Base-by-base conservation (phyloP, 345 rosid genomes). In the Camelina sativa region DNA sequence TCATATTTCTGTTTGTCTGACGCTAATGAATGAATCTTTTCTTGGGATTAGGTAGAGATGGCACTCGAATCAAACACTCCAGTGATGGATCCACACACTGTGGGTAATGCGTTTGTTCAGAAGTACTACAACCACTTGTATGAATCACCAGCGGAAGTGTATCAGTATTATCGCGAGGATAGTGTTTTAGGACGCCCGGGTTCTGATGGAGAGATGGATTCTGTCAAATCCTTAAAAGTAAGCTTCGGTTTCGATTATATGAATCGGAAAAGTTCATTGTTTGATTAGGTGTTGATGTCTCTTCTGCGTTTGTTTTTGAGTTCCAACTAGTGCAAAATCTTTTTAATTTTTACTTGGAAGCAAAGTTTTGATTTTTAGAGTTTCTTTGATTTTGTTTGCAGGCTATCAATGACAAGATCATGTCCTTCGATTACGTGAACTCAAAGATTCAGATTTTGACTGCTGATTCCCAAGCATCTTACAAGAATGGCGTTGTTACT, bases 381-480 rank as follows among this genome's bases (percentile, higher is more conserved):
- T 30, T 6, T 50, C 47, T 62, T 58, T 51, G 6, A 35, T 71
- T 62, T 58, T 67, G 47, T 68, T 46, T 71, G 57, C 79, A 91
- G 97, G 93, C 79, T 40, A 91, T 93, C 52, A 82, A 89, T 74
- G 89, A 91, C 3, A 80, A 82, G 85, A 82, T 89, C 51, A 81
- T 93, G 57, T 87, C 91, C 0, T 74, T 86, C 47, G 86, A 86
- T 37, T 86, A 79, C 44, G 71, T 67, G 58, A 89, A 84, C 65
- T 81, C 79, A 40, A 83, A 80, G 73, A 86, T 83, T 17, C 84
- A 85, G 79, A 91, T 93, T 46, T 71, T 75, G 76, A 86, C 84
- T 35, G 92, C 88, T 52, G 93, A 91, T 85, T 82, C 97, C 25
- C 96, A 93, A 71, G 68, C 68, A 11, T 91, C 96, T 46, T 81